These are phyloP conservation scores for Cryptococcus neoformans DNA, from an alignment of 1,284 basidiomycete genomes.

Conservation along the genomic window DNA sequence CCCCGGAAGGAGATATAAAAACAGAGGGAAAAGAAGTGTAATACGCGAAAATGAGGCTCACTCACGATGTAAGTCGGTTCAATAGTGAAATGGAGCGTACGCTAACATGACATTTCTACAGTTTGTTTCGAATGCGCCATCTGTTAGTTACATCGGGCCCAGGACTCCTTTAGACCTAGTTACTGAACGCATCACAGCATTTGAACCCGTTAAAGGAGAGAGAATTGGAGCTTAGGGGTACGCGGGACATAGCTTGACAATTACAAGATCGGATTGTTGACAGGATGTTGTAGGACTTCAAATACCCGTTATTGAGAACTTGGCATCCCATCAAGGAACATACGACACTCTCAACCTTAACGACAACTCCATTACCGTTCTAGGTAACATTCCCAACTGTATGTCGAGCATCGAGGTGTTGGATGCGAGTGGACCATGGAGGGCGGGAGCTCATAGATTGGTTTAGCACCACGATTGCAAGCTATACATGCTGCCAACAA, in stretches of 20 bases:
- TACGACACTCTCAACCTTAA: constrained; percentile 76
- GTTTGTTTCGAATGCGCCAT: constrained; percentile 46
- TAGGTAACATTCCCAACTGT: constrained; percentile 86
- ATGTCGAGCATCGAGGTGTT: constrained; percentile 11
- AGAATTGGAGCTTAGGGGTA: constrained; percentile 90
- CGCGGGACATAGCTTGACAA: constrained; percentile 32
- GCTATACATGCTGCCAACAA: constrained; percentile 97
- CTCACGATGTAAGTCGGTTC: constrained; percentile 47
- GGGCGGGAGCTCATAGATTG: background rate
- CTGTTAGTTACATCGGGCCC: constrained; percentile 31
- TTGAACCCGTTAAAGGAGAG: constrained; percentile 91
- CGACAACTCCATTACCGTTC: constrained; percentile 86
- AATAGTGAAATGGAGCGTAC: background rate
- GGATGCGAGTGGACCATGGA: background rate
- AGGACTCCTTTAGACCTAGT: background rate
- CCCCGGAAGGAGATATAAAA: too few species aligned
- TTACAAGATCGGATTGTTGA: background rate
- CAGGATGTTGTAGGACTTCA: constrained; percentile 67
- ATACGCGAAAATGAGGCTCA: constrained; percentile 42
- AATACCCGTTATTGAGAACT: constrained; percentile 98
- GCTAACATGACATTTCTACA: constrained; percentile 15
- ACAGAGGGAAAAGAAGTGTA: too few species aligned
- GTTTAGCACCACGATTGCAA: constrained; percentile 74
- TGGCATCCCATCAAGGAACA: constrained; percentile 88
- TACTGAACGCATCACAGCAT: constrained; percentile 47